Evolutionary conservation across 2,329 filamentous ascomycete species (phyloP).

Genomic region (Triangularia setosa): DNA sequence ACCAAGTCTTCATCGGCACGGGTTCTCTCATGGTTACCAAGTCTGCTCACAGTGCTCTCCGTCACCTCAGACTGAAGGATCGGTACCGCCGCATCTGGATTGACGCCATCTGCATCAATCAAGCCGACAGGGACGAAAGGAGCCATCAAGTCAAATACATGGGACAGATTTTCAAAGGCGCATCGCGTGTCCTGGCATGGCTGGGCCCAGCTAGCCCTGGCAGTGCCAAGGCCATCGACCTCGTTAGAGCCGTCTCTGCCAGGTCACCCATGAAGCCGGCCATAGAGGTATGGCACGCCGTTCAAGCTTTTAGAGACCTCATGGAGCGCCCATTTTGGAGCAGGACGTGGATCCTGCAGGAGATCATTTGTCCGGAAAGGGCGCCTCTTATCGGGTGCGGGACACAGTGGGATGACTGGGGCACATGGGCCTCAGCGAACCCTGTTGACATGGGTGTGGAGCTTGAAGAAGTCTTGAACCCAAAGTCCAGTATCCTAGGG

Average conservation of each 20-base stretch:
- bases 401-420: background rate
- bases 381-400: background rate
- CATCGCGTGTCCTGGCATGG: background rate
- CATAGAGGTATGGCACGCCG: background rate
- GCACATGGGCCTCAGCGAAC: background rate
- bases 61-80: background rate
- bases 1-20: background rate
- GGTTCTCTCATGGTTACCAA: background rate
- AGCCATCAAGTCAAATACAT: background rate
- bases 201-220: background rate
- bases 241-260: background rate
- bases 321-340: background rate
- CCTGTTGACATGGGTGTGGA: background rate
- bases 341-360: background rate
- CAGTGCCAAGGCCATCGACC: background rate
- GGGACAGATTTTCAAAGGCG: background rate
- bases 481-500: background rate
- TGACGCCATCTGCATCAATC: background rate
- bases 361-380: background rate
- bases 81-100: background rate
- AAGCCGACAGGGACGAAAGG: background rate
- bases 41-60: background rate
- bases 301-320: background rate
- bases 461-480: background rate
- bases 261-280: background rate